Conservation (phyloP, 129 eudicot species). For the Chrysanthemum seticuspe region DNA sequence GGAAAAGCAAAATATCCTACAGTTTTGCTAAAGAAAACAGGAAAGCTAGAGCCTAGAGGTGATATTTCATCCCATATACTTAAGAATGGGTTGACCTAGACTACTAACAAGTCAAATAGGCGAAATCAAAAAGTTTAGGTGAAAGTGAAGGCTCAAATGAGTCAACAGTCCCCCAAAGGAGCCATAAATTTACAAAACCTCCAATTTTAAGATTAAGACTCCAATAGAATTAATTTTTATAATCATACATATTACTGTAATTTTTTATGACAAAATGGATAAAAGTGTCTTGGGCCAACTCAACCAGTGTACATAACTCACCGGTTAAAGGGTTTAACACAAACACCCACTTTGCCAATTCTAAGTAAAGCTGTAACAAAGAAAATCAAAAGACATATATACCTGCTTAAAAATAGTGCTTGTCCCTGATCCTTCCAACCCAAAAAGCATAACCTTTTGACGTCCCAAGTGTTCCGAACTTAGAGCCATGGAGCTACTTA, state of each 20-base stretch:
- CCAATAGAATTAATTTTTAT: too few relatives aligned
- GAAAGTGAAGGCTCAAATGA: background rate
- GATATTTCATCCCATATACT: background rate
- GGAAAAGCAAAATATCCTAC: background rate
- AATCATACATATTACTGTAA: too few relatives aligned
- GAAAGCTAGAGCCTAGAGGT: background rate
- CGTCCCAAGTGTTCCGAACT: slow-evolving; percentile 29
- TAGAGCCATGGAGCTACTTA: slow-evolving; percentile 31
- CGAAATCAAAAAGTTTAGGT: background rate
- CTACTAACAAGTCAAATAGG: background rate
- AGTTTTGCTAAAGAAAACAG: background rate
- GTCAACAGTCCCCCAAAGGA: background rate
- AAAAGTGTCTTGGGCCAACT: too few relatives aligned
- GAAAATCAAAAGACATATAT: slow-evolving; percentile 5
- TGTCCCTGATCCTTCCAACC: slow-evolving; percentile 55
- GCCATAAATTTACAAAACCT: background rate
- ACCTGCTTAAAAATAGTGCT: slow-evolving; percentile 68
- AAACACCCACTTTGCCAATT: background rate
- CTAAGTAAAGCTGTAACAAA: background rate
- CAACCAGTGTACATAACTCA: too few relatives aligned
- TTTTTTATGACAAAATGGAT: too few relatives aligned
- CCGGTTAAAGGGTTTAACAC: too few relatives aligned
- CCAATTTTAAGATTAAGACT: background rate
- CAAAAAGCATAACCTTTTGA: slow-evolving; percentile 46
- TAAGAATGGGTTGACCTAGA: background rate